Conservation (phyloP, 169 alveolate species). For the Cardiosporidium cionae region DNA sequence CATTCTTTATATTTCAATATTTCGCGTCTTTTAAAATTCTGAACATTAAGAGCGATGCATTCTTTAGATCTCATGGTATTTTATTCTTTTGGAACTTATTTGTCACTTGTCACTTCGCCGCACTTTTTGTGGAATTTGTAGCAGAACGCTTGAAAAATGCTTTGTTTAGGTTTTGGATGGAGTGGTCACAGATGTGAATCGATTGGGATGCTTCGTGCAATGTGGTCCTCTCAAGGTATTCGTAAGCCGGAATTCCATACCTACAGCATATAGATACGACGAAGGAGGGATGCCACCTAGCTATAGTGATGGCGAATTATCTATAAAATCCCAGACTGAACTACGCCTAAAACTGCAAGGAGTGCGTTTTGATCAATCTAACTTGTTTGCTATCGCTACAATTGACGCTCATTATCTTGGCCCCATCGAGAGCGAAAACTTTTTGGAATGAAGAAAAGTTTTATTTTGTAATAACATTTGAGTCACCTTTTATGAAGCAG, state of each 20-base stretch:
- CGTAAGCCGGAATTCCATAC: conserved; percentile 76
- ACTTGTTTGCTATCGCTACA: conserved; percentile 79
- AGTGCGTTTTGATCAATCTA: conserved; percentile 72
- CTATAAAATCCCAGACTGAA: conserved; percentile 67
- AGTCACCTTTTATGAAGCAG: no score
- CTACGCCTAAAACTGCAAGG: conserved; percentile 78
- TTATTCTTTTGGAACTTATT: no score
- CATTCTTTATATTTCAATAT: no score
- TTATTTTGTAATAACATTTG: no score
- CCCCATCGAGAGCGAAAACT: conserved; percentile 56
- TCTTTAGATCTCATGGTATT: no score
- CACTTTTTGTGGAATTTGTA: no score
- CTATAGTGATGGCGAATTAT: conserved; percentile 66
- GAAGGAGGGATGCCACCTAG: conserved; percentile 71
- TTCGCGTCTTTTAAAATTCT: no score
- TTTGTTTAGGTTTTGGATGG: conserved; percentile 77
- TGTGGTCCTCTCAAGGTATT: conserved; percentile 84
- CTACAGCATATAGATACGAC: conserved; percentile 66
- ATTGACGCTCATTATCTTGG: conserved; percentile 77
- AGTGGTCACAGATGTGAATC: conserved; percentile 77
- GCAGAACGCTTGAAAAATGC: no score
- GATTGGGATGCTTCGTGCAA: conserved; percentile 77
- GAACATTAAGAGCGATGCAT: no score
- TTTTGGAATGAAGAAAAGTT: no score
- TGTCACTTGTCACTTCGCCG: no score